Base-by-base conservation (phyloP, 257 asterid genomes). In the Capsicum pubescens region DNA sequence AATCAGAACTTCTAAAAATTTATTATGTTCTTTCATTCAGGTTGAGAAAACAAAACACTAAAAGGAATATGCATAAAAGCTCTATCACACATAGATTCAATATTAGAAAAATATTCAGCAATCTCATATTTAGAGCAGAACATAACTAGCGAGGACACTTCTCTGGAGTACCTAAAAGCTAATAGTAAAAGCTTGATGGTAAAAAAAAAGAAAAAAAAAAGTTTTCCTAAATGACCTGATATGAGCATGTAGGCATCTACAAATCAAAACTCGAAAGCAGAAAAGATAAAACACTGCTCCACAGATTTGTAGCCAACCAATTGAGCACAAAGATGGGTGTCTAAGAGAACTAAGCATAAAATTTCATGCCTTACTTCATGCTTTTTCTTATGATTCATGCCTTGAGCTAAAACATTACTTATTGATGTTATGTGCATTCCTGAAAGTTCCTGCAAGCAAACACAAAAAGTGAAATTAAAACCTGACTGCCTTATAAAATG, bases 351-450 rank as follows among this genome's bases (percentile, higher is more conserved):
- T 82, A 58, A 81, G 82, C 6, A 44, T 39, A 79, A 50, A 84
- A 42, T 48, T 61, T 10, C 83, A 89, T 83, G 81, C 54, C 95
- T 80, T 90, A 95, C 98, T 92, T 95, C 99, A 76, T 95, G 99
- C 80, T 91, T 94, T 90, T 95, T 95, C 97, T 95, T 95, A 87
- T 87, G 91, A 86, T 92, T 95, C 99, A 95, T 95, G 87, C 98
- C 99, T 90, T 95, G 98, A 78, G 97, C 61, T 64, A 95, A 87
- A 88, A 95, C 97, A 50, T 81, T 91, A 86, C 91, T 91, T 86
- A 95, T 86, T 36, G 92, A 89, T 66, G 90, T 85, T 74, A 82
- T 84, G 56, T 82, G 86, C 86, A 91, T 80, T 68, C 95, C 93
- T 48, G 93, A 92, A 87, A 92, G 92, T 90, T 87, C 94, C 97